Evolutionary conservation across 2,329 filamentous ascomycete genomes (phyloP).

Genomic region (Magnaporthiopsis incrustans): DNA sequence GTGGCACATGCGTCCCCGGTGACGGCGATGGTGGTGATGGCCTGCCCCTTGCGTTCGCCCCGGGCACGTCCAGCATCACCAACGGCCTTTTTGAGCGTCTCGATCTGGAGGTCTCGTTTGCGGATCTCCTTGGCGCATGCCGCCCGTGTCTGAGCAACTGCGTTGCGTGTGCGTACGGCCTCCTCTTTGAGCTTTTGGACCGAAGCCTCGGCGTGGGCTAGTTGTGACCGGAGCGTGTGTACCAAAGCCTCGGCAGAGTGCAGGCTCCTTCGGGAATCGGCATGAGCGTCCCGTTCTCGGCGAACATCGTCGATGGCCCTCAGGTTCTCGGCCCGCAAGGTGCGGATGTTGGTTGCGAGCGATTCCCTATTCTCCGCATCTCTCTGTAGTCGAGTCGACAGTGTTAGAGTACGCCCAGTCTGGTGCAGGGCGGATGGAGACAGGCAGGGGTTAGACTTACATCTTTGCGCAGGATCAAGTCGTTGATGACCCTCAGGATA

Average conservation of each 20-base stretch:
- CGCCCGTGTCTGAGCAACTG: slow-evolving; percentile 74
- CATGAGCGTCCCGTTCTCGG: slow-evolving; percentile 44
- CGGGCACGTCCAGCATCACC: slow-evolving; percentile 59
- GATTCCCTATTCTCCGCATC: slow-evolving; percentile 85
- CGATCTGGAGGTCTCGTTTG: slow-evolving; percentile 82
- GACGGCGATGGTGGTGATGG: slow-evolving; percentile 49
- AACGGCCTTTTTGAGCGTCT: slow-evolving; percentile 80
- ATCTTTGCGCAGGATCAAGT: slow-evolving; percentile 82
- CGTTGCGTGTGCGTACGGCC: slow-evolving; percentile 66
- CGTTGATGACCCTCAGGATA: slow-evolving; percentile 90
- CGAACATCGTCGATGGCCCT: slow-evolving; percentile 64
- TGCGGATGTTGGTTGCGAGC: slow-evolving; percentile 69
- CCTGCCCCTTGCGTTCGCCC: slow-evolving; percentile 45
- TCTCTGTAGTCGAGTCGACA: slow-evolving; percentile 43
- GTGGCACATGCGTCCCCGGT: slow-evolving; percentile 28
- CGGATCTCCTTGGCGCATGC: slow-evolving; percentile 87
- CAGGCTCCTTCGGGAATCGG: slow-evolving; percentile 47
- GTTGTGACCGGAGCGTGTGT: slow-evolving; percentile 57
- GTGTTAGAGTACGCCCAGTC: background rate
- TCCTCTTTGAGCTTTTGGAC: slow-evolving; percentile 78
- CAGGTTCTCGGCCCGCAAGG: slow-evolving; percentile 64
- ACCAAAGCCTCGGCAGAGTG: slow-evolving; percentile 61
- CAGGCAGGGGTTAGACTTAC: slow-evolving; percentile 40
- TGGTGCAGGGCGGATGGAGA: background rate
- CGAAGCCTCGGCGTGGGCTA: slow-evolving; percentile 65